Evolutionary conservation across 2,329 filamentous ascomycete species (phyloP), one percentile per base, ranked within the genome.

Genomic region (Davidsoniella neocaledoniae): DNA sequence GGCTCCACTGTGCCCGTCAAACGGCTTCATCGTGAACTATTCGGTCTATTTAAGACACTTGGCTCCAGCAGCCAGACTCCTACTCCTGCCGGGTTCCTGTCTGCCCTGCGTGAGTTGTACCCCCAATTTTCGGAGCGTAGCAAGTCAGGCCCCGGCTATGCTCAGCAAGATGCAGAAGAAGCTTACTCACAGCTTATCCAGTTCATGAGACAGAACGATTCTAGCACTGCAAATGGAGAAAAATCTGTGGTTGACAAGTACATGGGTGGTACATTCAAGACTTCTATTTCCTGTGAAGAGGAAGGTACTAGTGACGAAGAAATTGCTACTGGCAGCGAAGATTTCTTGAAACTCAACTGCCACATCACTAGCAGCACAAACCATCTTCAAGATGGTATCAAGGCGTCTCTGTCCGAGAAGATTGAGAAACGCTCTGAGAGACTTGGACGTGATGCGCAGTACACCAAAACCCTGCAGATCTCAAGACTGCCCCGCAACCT

Each of bases 131-230:
- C 86, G 9, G 87, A 98, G 66, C 82, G 78, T 59, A 78, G 86
- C 50, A 88, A 85, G 62, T 81, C 81, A 29, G 84, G 86, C 19
- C 73, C 81, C 52, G 87, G 85, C 5, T 96, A 82, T 61, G 88
- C 91, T n/a, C 91, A 98, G 66, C 91, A 98, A 66, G 91, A 98
- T 68, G 91, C 91, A 1, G 91, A 98, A 64, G 91, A 98, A 65
- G 91, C 90, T 43, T 98, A 90, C 87, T 91, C 90, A 17, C 90
- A 96, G 62, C 93, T 98, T 54, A 68, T 98, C 5, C 79, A 83
- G 42, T 84, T 90, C 60, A 68, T 98, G 37, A 79, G 83, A 54
- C 38, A 46, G n/a, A 53, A 48, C 17, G 42, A 48, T 29, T 10
- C 46, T 29, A 40, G 23, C 4, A 21, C 43, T 3, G 19, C 8